A percentile compares a stretch with the other conserved stretches of the same genome.
Conservation (phyloP, 2,329 filamentous ascomycete species). For the Sphaerulina vaccinii region DNA sequence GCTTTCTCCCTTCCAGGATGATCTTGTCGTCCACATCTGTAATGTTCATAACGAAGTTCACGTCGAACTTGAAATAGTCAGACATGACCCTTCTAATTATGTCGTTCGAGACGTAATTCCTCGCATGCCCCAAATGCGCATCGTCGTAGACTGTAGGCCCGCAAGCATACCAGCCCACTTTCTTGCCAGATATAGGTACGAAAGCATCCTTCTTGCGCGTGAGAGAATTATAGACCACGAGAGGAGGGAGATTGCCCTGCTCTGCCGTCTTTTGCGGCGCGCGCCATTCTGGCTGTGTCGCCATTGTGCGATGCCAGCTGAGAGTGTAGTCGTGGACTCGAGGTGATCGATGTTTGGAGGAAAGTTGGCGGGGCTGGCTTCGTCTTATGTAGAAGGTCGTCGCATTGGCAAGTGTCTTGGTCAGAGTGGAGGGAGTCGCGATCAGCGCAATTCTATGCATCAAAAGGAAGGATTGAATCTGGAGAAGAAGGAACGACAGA, state of each 20-base stretch:
- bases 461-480: background rate
- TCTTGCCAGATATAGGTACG: conserved; percentile 64
- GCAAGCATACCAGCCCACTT: conserved; percentile 84
- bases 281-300: conserved; percentile 35
- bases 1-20: conserved; percentile 67
- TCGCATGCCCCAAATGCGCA: conserved; percentile 76
- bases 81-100: conserved; percentile 79
- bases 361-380: background rate
- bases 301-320: conserved; percentile 7
- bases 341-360: background rate
- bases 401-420: background rate
- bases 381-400: conserved; percentile 3
- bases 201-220: conserved; percentile 73
- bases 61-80: conserved; percentile 78
- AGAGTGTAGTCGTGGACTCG: background rate
- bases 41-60: conserved; percentile 91
- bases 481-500: background rate
- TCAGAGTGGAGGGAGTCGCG: background rate
- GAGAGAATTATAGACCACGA: conserved; percentile 79
- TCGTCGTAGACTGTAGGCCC: conserved; percentile 80
- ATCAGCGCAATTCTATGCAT: background rate
- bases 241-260: conserved; percentile 47
- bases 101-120: conserved; percentile 89
- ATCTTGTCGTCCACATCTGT: conserved; percentile 72
- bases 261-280: conserved; percentile 34